Evolutionary conservation across 2,329 filamentous ascomycete genomes (phyloP).

Genomic region (Fusarium austroafricanum): DNA sequence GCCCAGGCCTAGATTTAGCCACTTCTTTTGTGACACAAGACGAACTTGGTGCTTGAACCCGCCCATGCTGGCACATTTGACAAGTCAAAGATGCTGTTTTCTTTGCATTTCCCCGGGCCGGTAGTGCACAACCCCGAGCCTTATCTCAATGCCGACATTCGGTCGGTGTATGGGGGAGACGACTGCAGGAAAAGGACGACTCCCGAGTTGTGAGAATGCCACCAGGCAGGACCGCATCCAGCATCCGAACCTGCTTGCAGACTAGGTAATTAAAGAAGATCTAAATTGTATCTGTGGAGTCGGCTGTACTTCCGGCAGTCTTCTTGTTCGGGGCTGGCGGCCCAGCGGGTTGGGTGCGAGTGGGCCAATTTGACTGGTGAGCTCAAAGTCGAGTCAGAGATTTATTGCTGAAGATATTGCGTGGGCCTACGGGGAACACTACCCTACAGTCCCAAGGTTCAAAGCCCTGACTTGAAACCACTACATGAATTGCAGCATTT

Average conservation of each 20-base stretch:
- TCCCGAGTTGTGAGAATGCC: slow-evolving; percentile 26
- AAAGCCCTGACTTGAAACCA: slow-evolving; percentile 42
- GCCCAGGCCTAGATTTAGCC: slow-evolving; percentile 33
- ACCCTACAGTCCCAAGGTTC: slow-evolving; percentile 26
- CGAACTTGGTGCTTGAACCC: slow-evolving; percentile 29
- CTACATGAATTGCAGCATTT: slow-evolving; percentile 23
- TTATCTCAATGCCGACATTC: slow-evolving; percentile 32
- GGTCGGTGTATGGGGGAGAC: slow-evolving; percentile 31
- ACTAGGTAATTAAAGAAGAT: slow-evolving; percentile 34
- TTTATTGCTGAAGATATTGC: slow-evolving; percentile 3
- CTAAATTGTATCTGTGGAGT: slow-evolving; percentile 45
- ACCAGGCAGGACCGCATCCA: slow-evolving; percentile 18
- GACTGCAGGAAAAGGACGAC: slow-evolving; percentile 24
- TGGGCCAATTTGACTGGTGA: slow-evolving; percentile 36
- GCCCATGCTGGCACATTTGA: slow-evolving; percentile 19
- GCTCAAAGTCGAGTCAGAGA: slow-evolving; percentile 43
- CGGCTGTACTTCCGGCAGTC: slow-evolving; percentile 49
- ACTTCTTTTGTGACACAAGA: slow-evolving; percentile 24
- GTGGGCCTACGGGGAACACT: slow-evolving; percentile 5
- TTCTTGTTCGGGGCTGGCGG: slow-evolving; percentile 44
- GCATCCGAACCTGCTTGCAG: slow-evolving; percentile 27
- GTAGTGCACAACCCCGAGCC: slow-evolving; percentile 29
- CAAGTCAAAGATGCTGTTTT: slow-evolving; percentile 16
- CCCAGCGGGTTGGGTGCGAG: slow-evolving; percentile 46
- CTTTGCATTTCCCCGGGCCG: slow-evolving; percentile 24